These are phyloP conservation scores for Lepiota subincarnata DNA, from an alignment of 768 basidiomycete genomes.

Conservation along the genomic window DNA sequence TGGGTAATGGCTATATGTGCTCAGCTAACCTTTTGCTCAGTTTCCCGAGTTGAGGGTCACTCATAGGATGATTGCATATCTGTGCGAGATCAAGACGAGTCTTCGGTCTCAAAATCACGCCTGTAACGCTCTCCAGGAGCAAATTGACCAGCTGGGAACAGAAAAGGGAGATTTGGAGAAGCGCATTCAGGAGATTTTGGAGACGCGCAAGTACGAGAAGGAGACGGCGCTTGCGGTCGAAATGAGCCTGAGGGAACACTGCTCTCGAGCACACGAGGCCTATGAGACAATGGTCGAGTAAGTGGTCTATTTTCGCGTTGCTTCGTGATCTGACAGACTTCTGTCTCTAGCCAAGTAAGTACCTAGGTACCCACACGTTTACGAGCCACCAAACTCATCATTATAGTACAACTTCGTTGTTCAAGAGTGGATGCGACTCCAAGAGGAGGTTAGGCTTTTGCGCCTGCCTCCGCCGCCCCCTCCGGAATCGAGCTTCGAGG, in stretches of 20 bases:
- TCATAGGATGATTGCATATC: constrained; percentile 45
- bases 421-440: constrained; percentile 26
- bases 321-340: constrained; percentile 12
- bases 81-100: constrained; percentile 44
- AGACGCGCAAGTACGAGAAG: constrained; percentile 43
- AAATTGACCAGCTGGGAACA: constrained; percentile 26
- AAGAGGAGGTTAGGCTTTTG: constrained; percentile 23
- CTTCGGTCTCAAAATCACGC: constrained; percentile 31
- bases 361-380: background rate
- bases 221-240: constrained; percentile 49
- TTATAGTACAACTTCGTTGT: constrained; percentile 30
- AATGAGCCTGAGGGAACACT: constrained; percentile 50
- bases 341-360: constrained; percentile 29
- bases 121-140: constrained; percentile 26
- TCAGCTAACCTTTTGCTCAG: constrained; percentile 25
- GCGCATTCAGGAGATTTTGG: constrained; percentile 37
- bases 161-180: constrained; percentile 33
- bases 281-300: constrained; percentile 38
- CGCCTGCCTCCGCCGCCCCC: constrained; percentile 12
- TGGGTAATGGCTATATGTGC: constrained; percentile 4
- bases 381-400: constrained; percentile 5
- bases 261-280: constrained; percentile 39
- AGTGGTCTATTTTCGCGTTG: constrained; percentile 20
- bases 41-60: constrained; percentile 48
- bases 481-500: constrained; percentile 3